Conservation (phyloP, 495 filamentous ascomycete genomes). For the Chaetomium tenue region DNA sequence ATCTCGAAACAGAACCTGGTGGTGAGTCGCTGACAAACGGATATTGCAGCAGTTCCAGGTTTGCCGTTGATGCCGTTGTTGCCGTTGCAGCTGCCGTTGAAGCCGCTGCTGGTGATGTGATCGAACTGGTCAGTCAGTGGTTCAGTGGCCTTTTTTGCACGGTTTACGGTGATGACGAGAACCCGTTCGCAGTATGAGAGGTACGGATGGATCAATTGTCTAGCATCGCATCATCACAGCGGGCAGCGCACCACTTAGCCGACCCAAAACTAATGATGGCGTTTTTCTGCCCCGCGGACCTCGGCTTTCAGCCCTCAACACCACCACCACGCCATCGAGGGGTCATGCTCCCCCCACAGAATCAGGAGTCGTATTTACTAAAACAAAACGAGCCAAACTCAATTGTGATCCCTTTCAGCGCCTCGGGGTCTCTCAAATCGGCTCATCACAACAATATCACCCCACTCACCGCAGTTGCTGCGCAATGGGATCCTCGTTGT, state of each 20-base stretch:
- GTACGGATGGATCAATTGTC: background rate
- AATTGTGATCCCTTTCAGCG: background rate
- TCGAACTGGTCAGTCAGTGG: background rate
- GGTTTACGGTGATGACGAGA: background rate
- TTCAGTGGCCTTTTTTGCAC: too few species aligned
- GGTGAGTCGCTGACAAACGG: too few species aligned
- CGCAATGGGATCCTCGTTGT: conserved; percentile 23
- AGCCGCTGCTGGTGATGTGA: background rate
- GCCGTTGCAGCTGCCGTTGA: background rate
- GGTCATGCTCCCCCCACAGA: conserved; percentile 13
- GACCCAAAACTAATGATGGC: too few species aligned
- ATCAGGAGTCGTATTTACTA: conserved; percentile 20
- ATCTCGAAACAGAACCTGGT: background rate
- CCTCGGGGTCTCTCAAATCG: conserved; percentile 7
- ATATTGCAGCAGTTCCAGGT: background rate
- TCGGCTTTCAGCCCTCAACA: conserved; percentile 8
- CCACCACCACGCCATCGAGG: background rate
- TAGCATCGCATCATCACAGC: conserved; percentile 1
- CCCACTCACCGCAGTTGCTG: conserved; percentile 22
- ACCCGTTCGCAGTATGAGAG: background rate
- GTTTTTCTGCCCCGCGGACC: too few species aligned
- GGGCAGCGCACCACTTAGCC: background rate
- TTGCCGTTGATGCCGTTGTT: background rate
- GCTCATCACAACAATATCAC: conserved; percentile 15
- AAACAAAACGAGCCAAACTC: conserved; percentile 11